Evolutionary conservation across 192 early-diverging fungal species (phyloP), one percentile per base, ranked within the genome.

Genomic region (Spizellomyces punctatus): DNA sequence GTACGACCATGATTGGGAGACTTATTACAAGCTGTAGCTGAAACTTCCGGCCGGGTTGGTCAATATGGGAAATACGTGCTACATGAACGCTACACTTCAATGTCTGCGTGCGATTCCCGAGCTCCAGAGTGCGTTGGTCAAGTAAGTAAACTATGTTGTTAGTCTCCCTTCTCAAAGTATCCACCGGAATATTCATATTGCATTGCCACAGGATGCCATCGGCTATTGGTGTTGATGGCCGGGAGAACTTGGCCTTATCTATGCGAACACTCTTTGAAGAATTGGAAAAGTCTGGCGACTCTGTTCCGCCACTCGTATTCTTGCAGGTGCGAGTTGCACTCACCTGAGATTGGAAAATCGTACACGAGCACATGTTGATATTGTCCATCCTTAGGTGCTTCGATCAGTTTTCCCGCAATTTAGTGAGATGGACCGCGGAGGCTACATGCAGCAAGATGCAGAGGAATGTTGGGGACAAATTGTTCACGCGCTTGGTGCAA

Each of bases 401-500:
- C 88, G 94, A 17, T 80, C 81, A 46, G 85, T 84, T 6, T 97
- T 89, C 67, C 96, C 95, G 50, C 93, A 94, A 78, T 98, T 96
- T 77, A 89, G 83, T 7, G 92, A 98, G 76, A 82, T 81, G 69
- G 91, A 93, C 52, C 76, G 76, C 50, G 81, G 82, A 47, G 81
- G 84, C 21, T 94, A 81, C 73, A 85, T 90, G 80, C 98, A 99
- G 79, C 98, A 99, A 79, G 98, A 99, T 76, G 98, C 98, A 2
- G 95, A 99, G 76, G 98, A 99, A 74, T 98, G 93, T 79, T 98
- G 95, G 95, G 90, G 89, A 72, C 86, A 96, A 76, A 74, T 98
- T 36, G 75, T 98, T 16, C 85, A 89, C 0, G 84, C 85, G 1
- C 74, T 98, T 47, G 83, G 83, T 17, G 77, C 86, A 46, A 90